phyloP scores from a whole-genome alignment of 352 stramenopile genomes.

The Phytophthora sp. region DNA sequence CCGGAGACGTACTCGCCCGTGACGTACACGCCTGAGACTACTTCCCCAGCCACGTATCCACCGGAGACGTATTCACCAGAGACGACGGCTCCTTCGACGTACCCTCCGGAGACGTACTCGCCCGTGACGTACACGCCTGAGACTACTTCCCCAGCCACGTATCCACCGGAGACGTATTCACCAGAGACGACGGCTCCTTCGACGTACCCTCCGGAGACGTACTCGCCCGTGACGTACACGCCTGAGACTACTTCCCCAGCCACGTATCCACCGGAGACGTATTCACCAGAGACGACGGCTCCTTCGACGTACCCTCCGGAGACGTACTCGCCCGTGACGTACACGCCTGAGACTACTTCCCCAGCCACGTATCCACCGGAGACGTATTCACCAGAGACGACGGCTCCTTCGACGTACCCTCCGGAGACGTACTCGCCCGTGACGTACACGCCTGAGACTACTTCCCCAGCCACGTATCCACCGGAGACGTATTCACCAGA shows the following conservation, averaged over 20 bases:
- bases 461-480: background rate
- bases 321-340: background rate
- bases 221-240: conserved; percentile 11
- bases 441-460: background rate
- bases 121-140: conserved; percentile 1
- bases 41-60: no score
- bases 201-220: no score
- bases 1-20: background rate
- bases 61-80: background rate
- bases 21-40: no score
- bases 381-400: background rate
- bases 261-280: conserved; percentile 10
- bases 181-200: background rate
- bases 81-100: conserved; percentile 4
- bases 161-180: no score
- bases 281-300: conserved; percentile 3
- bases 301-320: conserved; percentile 3
- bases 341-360: background rate
- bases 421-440: background rate
- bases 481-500: background rate
- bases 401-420: background rate
- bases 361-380: background rate
- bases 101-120: conserved; percentile 11
- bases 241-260: conserved; percentile 4
- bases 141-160: background rate